Base-by-base conservation (phyloP, 208 protist genomes). In the Crithidia sp. region DNA sequence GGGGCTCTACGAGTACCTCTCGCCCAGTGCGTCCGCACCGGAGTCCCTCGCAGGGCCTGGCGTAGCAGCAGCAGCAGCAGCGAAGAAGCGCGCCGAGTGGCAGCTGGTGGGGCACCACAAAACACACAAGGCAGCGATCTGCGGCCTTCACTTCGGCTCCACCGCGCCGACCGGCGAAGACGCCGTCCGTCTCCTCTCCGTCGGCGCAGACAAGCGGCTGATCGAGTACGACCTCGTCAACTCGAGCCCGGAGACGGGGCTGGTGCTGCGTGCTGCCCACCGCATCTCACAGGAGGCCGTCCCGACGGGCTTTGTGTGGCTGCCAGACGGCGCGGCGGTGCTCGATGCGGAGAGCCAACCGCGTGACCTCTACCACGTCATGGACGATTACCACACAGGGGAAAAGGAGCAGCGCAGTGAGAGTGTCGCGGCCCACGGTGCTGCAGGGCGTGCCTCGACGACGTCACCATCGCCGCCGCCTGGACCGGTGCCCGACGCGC, bases 161-260 rank as follows among this genome's bases (percentile, higher is more conserved):
- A 68, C 83, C 70, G 66, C 72, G 40, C 58, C 59, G 37, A 88
- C 65, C 37, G 84, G 77, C 41, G 83, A 88, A 53, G 66, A 64
- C 19, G 71, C 71, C 37, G 67, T 87, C 39, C 85, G 94, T 0
- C 89, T 99, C 7, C 76, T 99, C 59, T 98, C 95, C n/a, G 84
- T 98, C 17, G 94, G 92, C 41, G 90, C 95, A 14, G 97, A 99
- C 79, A 91, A 97, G 75, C 75, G 87, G 8, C 78, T 99, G 10
- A 95, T 99, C 58, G 95, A 98, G 85, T 99, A 98, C 79, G 95
- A 99, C 77, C 65, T 99, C 37, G 74, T 89, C 13, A 84, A 96
- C 65, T 96, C 91, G 17, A 83, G 87, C 45, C 83, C 96, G 9
- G 86, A 94, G 69, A 89, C 67, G 13, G 97, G 97, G 52, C 69